phyloP scores from a whole-genome alignment of 2,329 filamentous ascomycete genomes.

The Juglanconis oblonga region DNA sequence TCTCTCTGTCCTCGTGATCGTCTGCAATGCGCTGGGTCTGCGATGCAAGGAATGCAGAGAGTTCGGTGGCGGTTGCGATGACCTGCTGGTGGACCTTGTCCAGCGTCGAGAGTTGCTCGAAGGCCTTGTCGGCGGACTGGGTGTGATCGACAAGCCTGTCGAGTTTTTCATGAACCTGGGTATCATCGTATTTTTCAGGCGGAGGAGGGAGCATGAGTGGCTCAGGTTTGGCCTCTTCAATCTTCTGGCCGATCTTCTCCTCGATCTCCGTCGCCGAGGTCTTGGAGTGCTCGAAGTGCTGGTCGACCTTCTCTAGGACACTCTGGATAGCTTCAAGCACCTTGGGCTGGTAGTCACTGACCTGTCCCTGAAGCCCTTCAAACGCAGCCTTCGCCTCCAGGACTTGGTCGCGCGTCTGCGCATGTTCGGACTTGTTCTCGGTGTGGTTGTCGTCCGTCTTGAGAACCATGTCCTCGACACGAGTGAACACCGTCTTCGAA shows the following conservation, averaged over 20 bases:
- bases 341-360: slow-evolving; percentile 82
- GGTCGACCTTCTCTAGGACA: slow-evolving; percentile 74
- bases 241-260: slow-evolving; percentile 56
- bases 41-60: slow-evolving; percentile 74
- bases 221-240: slow-evolving; percentile 59
- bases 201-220: slow-evolving; percentile 57
- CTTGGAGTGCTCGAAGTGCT: slow-evolving; percentile 88
- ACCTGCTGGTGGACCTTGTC: slow-evolving; percentile 90
- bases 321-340: slow-evolving; percentile 84
- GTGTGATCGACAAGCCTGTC: slow-evolving; percentile 60
- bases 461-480: slow-evolving; percentile 73
- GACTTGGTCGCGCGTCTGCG: slow-evolving; percentile 78
- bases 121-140: slow-evolving; percentile 64
- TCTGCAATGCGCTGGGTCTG: slow-evolving; percentile 74
- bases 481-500: slow-evolving; percentile 79
- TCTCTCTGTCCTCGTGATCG: slow-evolving; percentile 75
- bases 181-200: slow-evolving; percentile 54
- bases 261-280: slow-evolving; percentile 55
- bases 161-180: slow-evolving; percentile 26
- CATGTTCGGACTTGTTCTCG: slow-evolving; percentile 74
- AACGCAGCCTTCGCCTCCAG: slow-evolving; percentile 71
- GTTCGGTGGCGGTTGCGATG: slow-evolving; percentile 76
- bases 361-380: slow-evolving; percentile 72
- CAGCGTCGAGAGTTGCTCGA: slow-evolving; percentile 74
- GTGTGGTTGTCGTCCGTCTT: slow-evolving; percentile 74